Base-by-base conservation (phyloP, 75 land plant genomes). In the Selaginella tamariscina region DNA sequence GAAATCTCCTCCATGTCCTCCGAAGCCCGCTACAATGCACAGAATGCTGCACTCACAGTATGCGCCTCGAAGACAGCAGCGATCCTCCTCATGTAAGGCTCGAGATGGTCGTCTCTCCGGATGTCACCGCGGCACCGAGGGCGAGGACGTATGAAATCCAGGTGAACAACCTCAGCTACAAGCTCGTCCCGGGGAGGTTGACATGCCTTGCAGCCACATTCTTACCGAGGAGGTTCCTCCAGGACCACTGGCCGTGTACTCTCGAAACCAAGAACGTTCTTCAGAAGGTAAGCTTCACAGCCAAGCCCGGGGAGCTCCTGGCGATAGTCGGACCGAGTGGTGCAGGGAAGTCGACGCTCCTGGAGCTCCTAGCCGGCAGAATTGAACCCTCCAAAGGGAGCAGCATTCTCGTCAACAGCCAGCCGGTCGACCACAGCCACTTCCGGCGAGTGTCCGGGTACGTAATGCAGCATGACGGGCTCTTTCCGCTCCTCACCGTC, bases 291-390 rank as follows among this genome's bases (percentile, higher is more conserved):
- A 78, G 56, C 56, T 85, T 82, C 75, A 70, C 72, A 27, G 89
- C 84, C 1, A 64, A 49, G 62, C 77, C 84, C 0, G 86, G 89
- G 0, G 89, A 86, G 70, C 32, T 88, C 13, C 78, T 87, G 1
- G 92, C 86, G 27, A 81, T 88, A 27, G 88, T 80, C 8, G 92
- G 92, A 30, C 89, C 92, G 20, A 85, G 89, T 66, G 92, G 92
- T 0, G 88, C 92, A 0, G 92, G 92, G 0, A 88, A 88, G 67
- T 74, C 84, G 23, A 83, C 92, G 0, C 56, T 88, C 64, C 74
- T 88, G 1, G 88, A 82, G 32, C 56, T 79, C 32, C 75, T 88
- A 0, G 89, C 83, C 0, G 92, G 86, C 0, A 57, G 65, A 29
- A 65, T 75, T 2, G 64, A 67, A 0, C 71, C 65, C 1, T 31